Evolutionary conservation across 2,329 filamentous ascomycete genomes (phyloP), one percentile per base, ranked within the genome.

Genomic region (Tolypocladium sp.): DNA sequence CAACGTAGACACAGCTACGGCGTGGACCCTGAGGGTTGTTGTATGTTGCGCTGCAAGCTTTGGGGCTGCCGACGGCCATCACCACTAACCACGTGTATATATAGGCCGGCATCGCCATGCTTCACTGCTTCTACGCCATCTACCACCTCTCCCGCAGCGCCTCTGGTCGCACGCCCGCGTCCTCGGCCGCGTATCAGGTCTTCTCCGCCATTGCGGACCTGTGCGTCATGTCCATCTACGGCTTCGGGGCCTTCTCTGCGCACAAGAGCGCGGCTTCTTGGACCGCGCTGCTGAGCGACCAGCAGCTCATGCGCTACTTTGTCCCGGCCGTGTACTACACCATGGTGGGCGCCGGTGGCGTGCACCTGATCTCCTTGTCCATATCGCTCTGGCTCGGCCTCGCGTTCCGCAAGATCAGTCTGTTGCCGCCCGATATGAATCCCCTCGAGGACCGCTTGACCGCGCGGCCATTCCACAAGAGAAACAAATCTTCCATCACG

Each of bases 361-460:
- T 96, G 25, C 92, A 96, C 70, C 67, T 89, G 0, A 63, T 91
- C 12, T 90, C 90, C 2, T 73, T 94, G 1, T 73, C 78, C 22
- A 77, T 95, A 41, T 90, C 90, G 6, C 70, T 90, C 38, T 97
- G 89, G 75, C 79, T 97, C 33, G 85, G 86, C 20, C 71, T 90
- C 57, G 83, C 89, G 65, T 97, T 97, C 83, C 84, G 87, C 46
- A 88, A 89, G 68, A 97, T 97, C 67, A 80, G 86, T 6, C 79
- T 81, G 25, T 82, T 97, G 71, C 93, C 93, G 7, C 92, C 93
- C 0, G 93, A 97, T 69, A 91, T 96, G 89, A 97, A 97, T 70
- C 93, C 93, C 2, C 80, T 97, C 17, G 92, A 97, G 70, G 85
- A 90, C 64, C 87, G 93, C 67, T 77, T 96, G 60, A 97, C 92